These are phyloP conservation scores for Neurospora sp. DNA, from an alignment of 495 filamentous ascomycete genomes.

Conservation along the genomic window DNA sequence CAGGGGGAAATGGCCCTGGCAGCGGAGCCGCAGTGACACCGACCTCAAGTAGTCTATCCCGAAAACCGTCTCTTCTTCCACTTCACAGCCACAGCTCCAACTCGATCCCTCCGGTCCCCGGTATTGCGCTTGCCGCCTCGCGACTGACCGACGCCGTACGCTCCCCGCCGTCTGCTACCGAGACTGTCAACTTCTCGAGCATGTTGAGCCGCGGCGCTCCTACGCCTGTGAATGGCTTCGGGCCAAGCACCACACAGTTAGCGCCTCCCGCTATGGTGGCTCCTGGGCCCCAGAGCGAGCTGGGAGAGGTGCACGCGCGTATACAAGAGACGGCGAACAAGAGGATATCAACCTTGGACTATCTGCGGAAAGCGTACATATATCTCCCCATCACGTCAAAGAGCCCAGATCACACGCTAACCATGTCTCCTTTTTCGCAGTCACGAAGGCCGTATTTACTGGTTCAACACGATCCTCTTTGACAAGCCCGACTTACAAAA, in stretches of 20 bases:
- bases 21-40: neutral
- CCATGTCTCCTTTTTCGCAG: slow-evolving; percentile 32
- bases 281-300: slow-evolving; percentile 27
- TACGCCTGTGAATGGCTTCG: slow-evolving; percentile 17
- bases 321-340: slow-evolving; percentile 86
- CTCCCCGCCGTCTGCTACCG: slow-evolving; percentile 23
- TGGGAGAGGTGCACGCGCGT: slow-evolving; percentile 53
- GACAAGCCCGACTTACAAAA: slow-evolving; percentile 68
- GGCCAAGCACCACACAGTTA: slow-evolving; percentile 18
- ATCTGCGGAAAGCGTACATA: slow-evolving; percentile 75
- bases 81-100: slow-evolving; percentile 15
- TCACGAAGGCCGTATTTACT: slow-evolving; percentile 88
- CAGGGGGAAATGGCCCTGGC: neutral
- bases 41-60: slow-evolving; percentile 6
- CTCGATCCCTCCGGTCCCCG: slow-evolving; percentile 29
- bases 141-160: slow-evolving; percentile 21
- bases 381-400: neutral
- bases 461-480: slow-evolving; percentile 95
- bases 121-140: slow-evolving; percentile 25
- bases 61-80: neutral
- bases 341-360: slow-evolving; percentile 91
- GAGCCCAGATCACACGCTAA: slow-evolving; percentile 5
- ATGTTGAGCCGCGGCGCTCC: slow-evolving; percentile 34
- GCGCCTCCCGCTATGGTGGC: slow-evolving; percentile 21
- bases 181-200: slow-evolving; percentile 27